Base-by-base conservation (phyloP, 2,329 filamentous ascomycete genomes). In the Fusarium albidum region DNA sequence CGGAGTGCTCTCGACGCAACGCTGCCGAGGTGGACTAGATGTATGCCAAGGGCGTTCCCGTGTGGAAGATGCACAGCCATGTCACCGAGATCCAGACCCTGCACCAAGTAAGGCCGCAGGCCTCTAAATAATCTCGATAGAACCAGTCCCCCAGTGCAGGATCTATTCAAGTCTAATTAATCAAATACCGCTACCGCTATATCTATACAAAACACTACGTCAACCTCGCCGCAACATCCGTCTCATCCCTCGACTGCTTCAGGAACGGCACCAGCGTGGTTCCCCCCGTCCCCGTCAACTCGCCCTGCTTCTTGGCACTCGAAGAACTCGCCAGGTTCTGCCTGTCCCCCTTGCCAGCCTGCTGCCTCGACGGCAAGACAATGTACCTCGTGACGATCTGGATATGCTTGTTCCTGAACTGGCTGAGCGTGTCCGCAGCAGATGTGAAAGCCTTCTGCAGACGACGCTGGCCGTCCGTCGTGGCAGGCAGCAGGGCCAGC, bases 371-470 rank as follows among this genome's bases (percentile, higher is more conserved):
- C 18, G 92, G 92, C 48, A 95, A 78, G 62, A 97, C 87, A 66
- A 98, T 96, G 73, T 96, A 98, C 41, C 92, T 82, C 28, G 91
- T 90, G 4, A 97, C 93, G 52, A 98, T 91, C 70, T 91, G 86
- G 63, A 97, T 90, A 70, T 98, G 93, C 67, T 90, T 92, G 70
- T 94, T 90, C 49, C 94, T 82, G 67, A 97, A 88, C 15, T 82
- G 79, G 10, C 86, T 85, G 35, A 97, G 79, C 74, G 92, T 91
- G 17, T 86, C 84, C 1, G 93, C 82, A 35, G 91, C 92, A 0
- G 83, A 82, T 52, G 91, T 87, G 69, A 91, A 97, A 0, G 79
- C 74, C 2, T 63, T 65, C 9, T 71, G 70, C 4, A 83, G 68
- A 4, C 61, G 61, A 6, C 58, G 57, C 48, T 67, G 90, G 77